These are phyloP conservation scores for Alloascoidea africana DNA, from an alignment of 805 yeast genomes.

Conservation along the genomic window DNA sequence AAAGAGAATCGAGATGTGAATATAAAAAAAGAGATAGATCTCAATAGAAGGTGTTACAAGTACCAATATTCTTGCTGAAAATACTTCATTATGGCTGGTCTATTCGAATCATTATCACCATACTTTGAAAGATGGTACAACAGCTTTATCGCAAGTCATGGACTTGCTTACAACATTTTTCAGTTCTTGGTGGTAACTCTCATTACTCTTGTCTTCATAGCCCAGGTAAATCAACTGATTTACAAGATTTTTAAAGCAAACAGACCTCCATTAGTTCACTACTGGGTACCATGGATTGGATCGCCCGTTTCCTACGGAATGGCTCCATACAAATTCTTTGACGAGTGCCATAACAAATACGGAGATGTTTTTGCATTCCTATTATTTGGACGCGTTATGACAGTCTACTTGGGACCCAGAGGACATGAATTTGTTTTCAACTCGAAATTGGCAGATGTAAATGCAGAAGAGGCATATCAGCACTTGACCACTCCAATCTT, in stretches of 20 bases:
- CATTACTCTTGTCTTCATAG: neutral
- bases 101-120: too few species aligned
- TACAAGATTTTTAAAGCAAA: constrained; percentile 18
- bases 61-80: too few species aligned
- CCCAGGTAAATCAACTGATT: neutral
- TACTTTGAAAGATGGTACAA: too few species aligned
- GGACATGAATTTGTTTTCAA: constrained; percentile 79
- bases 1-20: too few species aligned
- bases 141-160: too few species aligned
- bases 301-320: constrained; percentile 63
- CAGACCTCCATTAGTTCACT: constrained; percentile 62
- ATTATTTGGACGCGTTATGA: constrained; percentile 64
- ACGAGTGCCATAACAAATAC: constrained; percentile 46
- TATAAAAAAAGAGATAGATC: too few species aligned
- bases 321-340: constrained; percentile 73
- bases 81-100: too few species aligned
- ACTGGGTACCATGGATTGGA: constrained; percentile 82
- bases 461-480: constrained; percentile 74
- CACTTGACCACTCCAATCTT: constrained; percentile 81
- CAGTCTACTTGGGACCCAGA: constrained; percentile 77
- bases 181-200: neutral
- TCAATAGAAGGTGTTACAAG: too few species aligned
- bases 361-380: constrained; percentile 79
- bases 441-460: constrained; percentile 59
- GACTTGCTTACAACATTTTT: neutral